These are phyloP conservation scores for Lumnitzera littorea DNA, from an alignment of 345 rosid species.

Conservation along the genomic window DNA sequence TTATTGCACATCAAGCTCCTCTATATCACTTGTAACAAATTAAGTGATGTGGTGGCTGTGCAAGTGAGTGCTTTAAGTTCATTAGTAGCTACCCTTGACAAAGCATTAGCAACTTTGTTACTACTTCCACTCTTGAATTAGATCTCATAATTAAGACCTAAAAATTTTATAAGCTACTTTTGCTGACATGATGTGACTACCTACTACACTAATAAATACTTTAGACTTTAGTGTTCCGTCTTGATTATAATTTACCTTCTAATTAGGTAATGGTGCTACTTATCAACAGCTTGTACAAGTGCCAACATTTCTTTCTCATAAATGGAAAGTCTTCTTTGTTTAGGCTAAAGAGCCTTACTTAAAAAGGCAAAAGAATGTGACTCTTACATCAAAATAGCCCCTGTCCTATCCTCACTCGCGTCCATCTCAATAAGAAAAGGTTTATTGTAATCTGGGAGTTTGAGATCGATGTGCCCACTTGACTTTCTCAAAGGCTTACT, in stretches of 20 bases:
- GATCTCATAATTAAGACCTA: constrained; percentile 5
- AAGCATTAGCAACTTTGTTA: no score
- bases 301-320: constrained; percentile 7
- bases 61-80: no score
- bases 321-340: background rate
- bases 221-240: constrained; percentile 2
- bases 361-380: background rate
- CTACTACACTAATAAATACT: background rate
- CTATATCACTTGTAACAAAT: no score
- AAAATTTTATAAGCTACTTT: background rate
- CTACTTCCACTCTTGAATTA: background rate
- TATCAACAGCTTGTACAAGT: background rate
- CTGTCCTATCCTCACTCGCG: no score
- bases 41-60: no score
- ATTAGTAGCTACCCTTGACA: no score
- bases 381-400: background rate
- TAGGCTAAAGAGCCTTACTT: background rate
- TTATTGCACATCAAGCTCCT: no score
- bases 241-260: background rate
- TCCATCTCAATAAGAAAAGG: no score
- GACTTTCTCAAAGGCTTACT: background rate
- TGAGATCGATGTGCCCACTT: background rate
- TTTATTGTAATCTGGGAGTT: background rate
- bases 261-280: constrained; percentile 1
- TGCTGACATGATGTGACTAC: background rate